These are phyloP conservation scores for Fusarium torreyae DNA, from an alignment of 2,329 filamentous ascomycete genomes.

Conservation along the genomic window DNA sequence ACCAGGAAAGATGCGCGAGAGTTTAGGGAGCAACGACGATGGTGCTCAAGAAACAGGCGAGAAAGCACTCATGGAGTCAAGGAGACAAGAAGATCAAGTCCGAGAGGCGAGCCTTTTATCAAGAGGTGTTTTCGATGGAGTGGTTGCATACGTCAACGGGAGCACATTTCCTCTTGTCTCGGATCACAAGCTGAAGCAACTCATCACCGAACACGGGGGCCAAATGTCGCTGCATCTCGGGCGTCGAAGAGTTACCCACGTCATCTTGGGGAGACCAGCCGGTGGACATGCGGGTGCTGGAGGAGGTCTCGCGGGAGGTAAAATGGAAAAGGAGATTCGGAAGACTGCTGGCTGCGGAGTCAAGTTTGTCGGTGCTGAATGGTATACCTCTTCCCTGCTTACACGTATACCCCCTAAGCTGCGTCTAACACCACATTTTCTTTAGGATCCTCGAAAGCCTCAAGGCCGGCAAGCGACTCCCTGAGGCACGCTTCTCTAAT, in stretches of 20 bases:
- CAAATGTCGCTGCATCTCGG: slow-evolving; percentile 78
- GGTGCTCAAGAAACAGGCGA: slow-evolving; percentile 28
- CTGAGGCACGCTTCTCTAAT: slow-evolving; percentile 80
- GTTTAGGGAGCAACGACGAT: slow-evolving; percentile 15
- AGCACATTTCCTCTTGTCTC: slow-evolving; percentile 86
- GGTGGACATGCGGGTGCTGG: slow-evolving; percentile 64
- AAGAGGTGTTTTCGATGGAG: slow-evolving; percentile 74
- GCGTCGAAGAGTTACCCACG: slow-evolving; percentile 84
- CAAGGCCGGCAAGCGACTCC: slow-evolving; percentile 79
- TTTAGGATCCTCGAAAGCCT: slow-evolving; percentile 86
- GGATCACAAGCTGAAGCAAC: slow-evolving; percentile 86
- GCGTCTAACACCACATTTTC: neutral
- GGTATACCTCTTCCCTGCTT: slow-evolving; percentile 62
- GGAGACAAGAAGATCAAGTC: slow-evolving; percentile 66
- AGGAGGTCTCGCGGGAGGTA: slow-evolving; percentile 81
- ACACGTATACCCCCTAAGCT: neutral
- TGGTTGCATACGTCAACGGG: slow-evolving; percentile 89
- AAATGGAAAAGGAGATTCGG: slow-evolving; percentile 85
- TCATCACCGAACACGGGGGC: slow-evolving; percentile 83
- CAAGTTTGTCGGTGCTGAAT: slow-evolving; percentile 86
- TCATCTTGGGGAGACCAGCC: slow-evolving; percentile 79
- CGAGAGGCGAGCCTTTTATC: slow-evolving; percentile 55
- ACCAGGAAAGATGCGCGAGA: slow-evolving; percentile 61
- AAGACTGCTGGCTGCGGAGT: slow-evolving; percentile 77
- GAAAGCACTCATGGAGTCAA: slow-evolving; percentile 47